A percentile compares a stretch with the other conserved stretches of the same genome.
These are phyloP conservation scores for Triangularia verruculosa DNA, from an alignment of 2,329 filamentous ascomycete species.

Conservation along the genomic window DNA sequence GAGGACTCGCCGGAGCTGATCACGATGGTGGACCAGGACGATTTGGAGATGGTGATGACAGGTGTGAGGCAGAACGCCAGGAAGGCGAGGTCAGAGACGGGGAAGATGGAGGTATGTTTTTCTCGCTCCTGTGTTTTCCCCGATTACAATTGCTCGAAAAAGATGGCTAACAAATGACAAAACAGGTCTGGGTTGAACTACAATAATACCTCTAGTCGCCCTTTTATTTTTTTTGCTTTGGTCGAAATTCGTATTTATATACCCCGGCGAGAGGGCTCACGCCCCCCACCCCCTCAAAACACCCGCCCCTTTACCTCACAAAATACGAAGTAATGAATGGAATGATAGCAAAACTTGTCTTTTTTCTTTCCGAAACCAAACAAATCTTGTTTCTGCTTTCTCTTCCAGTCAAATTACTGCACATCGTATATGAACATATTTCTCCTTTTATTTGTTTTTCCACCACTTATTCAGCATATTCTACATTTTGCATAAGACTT, in stretches of 20 bases:
- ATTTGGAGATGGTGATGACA: conserved; percentile 82
- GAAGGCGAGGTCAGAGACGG: conserved; percentile 75
- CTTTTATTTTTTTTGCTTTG: neutral
- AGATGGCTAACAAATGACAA: conserved; percentile 22
- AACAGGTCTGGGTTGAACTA: conserved; percentile 32
- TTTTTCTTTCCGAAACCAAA: neutral
- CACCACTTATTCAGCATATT: neutral
- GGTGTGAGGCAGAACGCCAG: conserved; percentile 64
- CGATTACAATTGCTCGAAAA: neutral
- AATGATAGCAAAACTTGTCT: neutral
- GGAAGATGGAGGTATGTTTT: conserved; percentile 85
- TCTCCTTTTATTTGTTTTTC: too few relatives aligned
- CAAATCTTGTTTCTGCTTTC: neutral
- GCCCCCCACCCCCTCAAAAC: neutral
- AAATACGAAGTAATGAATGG: neutral
- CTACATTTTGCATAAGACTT: neutral
- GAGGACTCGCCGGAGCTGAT: conserved; percentile 81
- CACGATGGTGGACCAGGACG: conserved; percentile 94
- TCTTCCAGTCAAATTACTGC: neutral
- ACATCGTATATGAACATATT: neutral
- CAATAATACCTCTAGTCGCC: neutral
- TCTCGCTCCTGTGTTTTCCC: neutral
- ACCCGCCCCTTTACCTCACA: neutral
- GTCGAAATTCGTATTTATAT: neutral
- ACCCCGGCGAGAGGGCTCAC: neutral